Conservation (phyloP, 306 rosid species). For the Vigna unguiculata region DNA sequence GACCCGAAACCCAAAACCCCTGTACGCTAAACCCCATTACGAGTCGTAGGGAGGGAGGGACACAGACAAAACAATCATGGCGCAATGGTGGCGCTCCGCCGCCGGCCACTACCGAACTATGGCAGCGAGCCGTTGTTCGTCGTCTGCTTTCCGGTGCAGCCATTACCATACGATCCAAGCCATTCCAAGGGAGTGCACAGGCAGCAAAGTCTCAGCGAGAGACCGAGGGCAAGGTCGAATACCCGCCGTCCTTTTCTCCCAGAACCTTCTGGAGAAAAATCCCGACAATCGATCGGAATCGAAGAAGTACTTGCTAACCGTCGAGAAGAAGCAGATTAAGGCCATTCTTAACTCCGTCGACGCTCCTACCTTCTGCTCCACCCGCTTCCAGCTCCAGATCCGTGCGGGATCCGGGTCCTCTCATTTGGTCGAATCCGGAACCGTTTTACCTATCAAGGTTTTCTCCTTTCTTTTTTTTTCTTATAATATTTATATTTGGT, state of each 20-base stretch:
- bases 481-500: neutral
- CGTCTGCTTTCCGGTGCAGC: constrained; percentile 22
- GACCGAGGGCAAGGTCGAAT: constrained; percentile 88
- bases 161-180: constrained; percentile 90
- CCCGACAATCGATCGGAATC: constrained; percentile 41
- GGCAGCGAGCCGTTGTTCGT: constrained; percentile 9
- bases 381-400: constrained; percentile 85
- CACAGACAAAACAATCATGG: constrained; percentile 52
- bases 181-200: constrained; percentile 77
- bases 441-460: constrained; percentile 86
- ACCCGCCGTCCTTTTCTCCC: constrained; percentile 83
- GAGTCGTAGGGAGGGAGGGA: neutral
- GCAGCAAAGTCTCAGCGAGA: constrained; percentile 61
- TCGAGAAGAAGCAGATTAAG: constrained; percentile 86
- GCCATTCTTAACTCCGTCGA: constrained; percentile 65
- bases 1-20: constrained; percentile 45
- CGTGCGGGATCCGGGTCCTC: constrained; percentile 97
- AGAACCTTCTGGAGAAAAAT: constrained; percentile 55
- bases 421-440: constrained; percentile 75
- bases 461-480: neutral
- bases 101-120: constrained; percentile 51
- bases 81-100: constrained; percentile 78
- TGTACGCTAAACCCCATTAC: constrained; percentile 43
- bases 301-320: constrained; percentile 73
- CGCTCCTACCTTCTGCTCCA: constrained; percentile 77